Evolutionary conservation across 2,329 filamentous ascomycete species (phyloP), one percentile per base, ranked within the genome.

Genomic region (Epicoccum sorghinum): DNA sequence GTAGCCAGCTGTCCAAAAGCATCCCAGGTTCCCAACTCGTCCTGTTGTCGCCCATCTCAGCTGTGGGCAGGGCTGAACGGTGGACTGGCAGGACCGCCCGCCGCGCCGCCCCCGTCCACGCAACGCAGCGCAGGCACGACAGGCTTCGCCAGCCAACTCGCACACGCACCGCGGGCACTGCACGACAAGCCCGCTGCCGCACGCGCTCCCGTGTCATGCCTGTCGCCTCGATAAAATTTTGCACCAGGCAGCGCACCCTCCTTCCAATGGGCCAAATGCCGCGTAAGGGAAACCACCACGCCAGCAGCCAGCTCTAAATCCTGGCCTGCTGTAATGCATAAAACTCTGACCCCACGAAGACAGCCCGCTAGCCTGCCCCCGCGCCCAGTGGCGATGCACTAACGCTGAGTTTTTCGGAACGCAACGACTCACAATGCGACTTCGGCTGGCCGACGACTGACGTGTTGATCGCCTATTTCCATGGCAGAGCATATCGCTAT

Each of bases 391-490:
- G 61, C 65, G 36, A 60, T 53, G 44, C 54, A 57, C 54, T 48
- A 60, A 53, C 64, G 66, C 61, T 57, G 50, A 50, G 62, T 58
- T 65, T 68, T 55, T 69, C 66, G 66, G 66, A 67, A 66, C 53
- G 37, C 58, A 55, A 50, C 56, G 51, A 59, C 47, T 61, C 57
- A 59, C 54, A 56, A 37, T 43, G 49, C 58, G 53, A 61, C 41
- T 50, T 59, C 58, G 55, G 55, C 52, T 54, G 45, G 38, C 52
- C 50, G 45, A 55, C 38, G 23, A 47, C 50, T 53, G 36, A 40
- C 50, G 32, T 46, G 44, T 38, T 48, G 41, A 53, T 37, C 39
- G 25, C 39, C 49, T 43, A 14, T 38, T 52, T n/a, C 40, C 44
- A 40, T 22, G 39, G 8, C 18, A 18, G 18, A 18, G 18, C 18